Conservation (phyloP, 257 asterid genomes). For the Apocynum venetum region DNA sequence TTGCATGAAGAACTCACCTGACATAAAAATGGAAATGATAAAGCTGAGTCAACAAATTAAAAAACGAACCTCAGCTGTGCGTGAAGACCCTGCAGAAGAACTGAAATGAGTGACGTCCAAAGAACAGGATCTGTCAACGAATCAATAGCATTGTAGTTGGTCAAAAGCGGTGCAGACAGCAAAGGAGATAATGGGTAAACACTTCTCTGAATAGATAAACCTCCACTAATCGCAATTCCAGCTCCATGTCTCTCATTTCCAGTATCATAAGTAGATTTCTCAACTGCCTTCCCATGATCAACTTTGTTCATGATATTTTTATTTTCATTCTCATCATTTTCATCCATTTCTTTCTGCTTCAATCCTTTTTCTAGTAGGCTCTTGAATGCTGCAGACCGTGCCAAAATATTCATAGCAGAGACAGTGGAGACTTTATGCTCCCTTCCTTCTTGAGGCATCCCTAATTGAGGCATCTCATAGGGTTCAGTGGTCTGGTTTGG, state of each 20-base stretch:
- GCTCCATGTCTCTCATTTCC: conserved; percentile 54
- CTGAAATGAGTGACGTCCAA: conserved; percentile 77
- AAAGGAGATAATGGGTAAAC: conserved; percentile 57
- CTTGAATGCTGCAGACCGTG: conserved; percentile 73
- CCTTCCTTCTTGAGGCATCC: conserved; percentile 55
- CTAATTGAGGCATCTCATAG: conserved; percentile 89
- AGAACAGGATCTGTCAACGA: conserved; percentile 72
- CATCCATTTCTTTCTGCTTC: conserved; percentile 59
- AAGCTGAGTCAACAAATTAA: conserved; percentile 15
- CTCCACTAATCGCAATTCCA: conserved; percentile 58
- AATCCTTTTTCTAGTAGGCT: conserved; percentile 68
- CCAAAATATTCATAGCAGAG: conserved; percentile 79
- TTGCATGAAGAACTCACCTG: not conserved
- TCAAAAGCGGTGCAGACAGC: conserved; percentile 77
- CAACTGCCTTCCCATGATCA: conserved; percentile 58
- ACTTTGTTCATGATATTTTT: conserved; percentile 47
- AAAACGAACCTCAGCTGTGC: conserved; percentile 57
- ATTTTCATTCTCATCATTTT: conserved; percentile 72
- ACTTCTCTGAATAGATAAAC: conserved; percentile 54
- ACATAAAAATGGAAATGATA: not conserved
- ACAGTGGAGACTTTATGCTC: conserved; percentile 43
- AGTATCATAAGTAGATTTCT: conserved; percentile 50
- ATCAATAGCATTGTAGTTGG: conserved; percentile 66
- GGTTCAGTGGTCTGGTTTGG: conserved; percentile 70
- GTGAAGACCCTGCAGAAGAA: conserved; percentile 69